phyloP scores from a whole-genome alignment of 2,329 filamentous ascomycete species.

The Helotiales sp. region DNA sequence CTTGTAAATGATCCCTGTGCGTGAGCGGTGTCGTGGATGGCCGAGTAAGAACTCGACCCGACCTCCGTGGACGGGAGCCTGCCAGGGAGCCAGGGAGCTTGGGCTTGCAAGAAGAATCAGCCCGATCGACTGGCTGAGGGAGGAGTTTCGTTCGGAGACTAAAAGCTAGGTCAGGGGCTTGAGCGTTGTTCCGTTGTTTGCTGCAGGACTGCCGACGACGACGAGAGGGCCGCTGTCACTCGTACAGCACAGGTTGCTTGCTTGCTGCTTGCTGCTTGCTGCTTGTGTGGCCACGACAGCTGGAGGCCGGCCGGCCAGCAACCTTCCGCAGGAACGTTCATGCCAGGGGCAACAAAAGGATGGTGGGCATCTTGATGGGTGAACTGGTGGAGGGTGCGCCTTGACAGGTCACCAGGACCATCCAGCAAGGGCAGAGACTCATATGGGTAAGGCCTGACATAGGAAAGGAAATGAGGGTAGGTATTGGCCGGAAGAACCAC shows the following conservation, averaged over 20 bases:
- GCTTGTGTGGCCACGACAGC: constrained; percentile 7
- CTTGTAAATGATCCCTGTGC: constrained; percentile 16
- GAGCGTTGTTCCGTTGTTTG: constrained; percentile 3
- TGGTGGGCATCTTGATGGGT: not conserved
- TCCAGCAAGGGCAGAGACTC: not conserved
- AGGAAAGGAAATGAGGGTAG: constrained; percentile 3
- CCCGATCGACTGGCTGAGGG: constrained; percentile 7
- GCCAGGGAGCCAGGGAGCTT: not conserved
- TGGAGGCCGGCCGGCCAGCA: not conserved
- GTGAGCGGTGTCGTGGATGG: constrained; percentile 11
- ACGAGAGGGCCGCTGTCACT: not conserved
- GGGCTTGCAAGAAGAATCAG: not conserved
- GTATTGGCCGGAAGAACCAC: constrained; percentile 1
- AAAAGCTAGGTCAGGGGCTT: constrained; percentile 7
- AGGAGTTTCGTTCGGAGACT: constrained; percentile 12
- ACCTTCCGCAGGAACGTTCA: not conserved
- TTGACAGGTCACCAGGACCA: constrained; percentile 13
- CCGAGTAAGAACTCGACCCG: constrained; percentile 11
- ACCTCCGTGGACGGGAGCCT: not conserved
- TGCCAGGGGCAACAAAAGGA: not conserved
- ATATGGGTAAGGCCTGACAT: not conserved
- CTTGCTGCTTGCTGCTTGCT: no score
- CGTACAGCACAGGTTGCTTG: no score
- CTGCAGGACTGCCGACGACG: not conserved
- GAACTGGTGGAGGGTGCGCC: constrained; percentile 16